Conservation (phyloP, 495 filamentous ascomycete species). For the Hypomontagnella submonticulosa region DNA sequence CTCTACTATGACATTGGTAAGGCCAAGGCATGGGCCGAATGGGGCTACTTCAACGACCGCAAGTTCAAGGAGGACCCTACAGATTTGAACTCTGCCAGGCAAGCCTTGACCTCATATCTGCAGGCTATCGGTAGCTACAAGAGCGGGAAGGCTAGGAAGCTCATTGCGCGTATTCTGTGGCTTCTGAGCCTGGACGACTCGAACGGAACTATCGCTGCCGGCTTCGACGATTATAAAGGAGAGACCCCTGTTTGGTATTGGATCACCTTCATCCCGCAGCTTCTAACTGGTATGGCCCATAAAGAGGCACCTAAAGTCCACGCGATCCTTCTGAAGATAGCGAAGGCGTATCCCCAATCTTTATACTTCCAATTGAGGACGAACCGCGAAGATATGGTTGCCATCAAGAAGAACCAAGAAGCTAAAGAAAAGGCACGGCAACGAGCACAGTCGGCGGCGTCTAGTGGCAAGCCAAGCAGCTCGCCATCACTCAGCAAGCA, state of each 20-base stretch:
- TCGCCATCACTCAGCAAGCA: slow-evolving; percentile 53
- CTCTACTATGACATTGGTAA: slow-evolving; percentile 94
- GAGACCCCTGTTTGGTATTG: slow-evolving; percentile 98
- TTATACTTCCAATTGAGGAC: slow-evolving; percentile 95
- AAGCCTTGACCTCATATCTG: slow-evolving; percentile 94
- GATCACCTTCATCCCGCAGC: slow-evolving; percentile 98
- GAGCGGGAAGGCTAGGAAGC: slow-evolving; percentile 93
- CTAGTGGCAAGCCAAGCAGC: slow-evolving; percentile 51
- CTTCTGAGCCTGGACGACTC: slow-evolving; percentile 92
- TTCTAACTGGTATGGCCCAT: slow-evolving; percentile 87
- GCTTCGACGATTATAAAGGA: slow-evolving; percentile 94
- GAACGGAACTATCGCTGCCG: slow-evolving; percentile 78
- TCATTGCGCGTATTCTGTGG: slow-evolving; percentile 96
- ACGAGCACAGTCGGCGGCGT: slow-evolving; percentile 54
- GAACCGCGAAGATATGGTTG: slow-evolving; percentile 91
- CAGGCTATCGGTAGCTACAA: slow-evolving; percentile 97
- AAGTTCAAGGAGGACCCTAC: slow-evolving; percentile 89
- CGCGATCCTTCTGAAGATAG: slow-evolving; percentile 87
- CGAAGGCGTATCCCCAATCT: slow-evolving; percentile 92
- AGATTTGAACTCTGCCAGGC: slow-evolving; percentile 82
- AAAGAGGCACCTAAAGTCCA: slow-evolving; percentile 90
- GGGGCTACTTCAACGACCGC: slow-evolving; percentile 97
- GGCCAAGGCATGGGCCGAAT: slow-evolving; percentile 98
- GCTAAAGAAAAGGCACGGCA: slow-evolving; percentile 75
- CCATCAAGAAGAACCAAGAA: slow-evolving; percentile 89